Base-by-base conservation (phyloP, 495 filamentous ascomycete genomes). In the Glonium stellatum region DNA sequence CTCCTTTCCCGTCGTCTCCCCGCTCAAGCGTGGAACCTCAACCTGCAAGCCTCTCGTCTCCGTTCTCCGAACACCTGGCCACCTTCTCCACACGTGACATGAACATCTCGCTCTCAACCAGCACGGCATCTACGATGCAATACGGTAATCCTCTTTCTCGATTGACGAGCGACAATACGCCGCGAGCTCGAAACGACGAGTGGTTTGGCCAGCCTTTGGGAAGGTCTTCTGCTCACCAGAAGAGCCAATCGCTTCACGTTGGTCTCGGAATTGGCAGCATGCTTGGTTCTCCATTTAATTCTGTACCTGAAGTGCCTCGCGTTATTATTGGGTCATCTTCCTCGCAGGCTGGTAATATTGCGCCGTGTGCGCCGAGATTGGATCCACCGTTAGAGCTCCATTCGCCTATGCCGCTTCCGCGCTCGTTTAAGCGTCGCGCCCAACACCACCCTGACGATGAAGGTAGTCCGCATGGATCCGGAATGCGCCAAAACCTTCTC, bases 61-160 rank as follows among this genome's bases (percentile, higher is more conserved):
- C 70, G 10, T 69, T 73, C 21, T 23, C 64, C 13, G 67, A 58
- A n/a, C 69, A 73, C 15, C 61, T 73, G 15, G 68, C 76, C 13
- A 62, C 60, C 22, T 86, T 84, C 67, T 75, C 84, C 3, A 89
- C 87, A 11, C 85, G 88, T 46, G 90, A 93, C 56, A 87, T 97
- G 75, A 86, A 88, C 44, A 75, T 95, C 39, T 97, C 93, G 37
- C 82, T 98, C 37, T 80, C 84, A 4, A 80, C 90, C 19, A 91
- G 87, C 72, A 87, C 88, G 9, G 80, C 91, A 13, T 80, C 86
- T n/a, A 82, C 81, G 15, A 92, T 92, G 88, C 82, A 87, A 55
- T 83, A 82, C 1, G 78, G 81, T 36, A 87, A 83, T 47, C 85
- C 88, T 0, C 71, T 97, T 54, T 82, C 89, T 19, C 79, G 81